Evolutionary conservation across 257 asterid genomes (phyloP).

Genomic region (Cordia subcordata): DNA sequence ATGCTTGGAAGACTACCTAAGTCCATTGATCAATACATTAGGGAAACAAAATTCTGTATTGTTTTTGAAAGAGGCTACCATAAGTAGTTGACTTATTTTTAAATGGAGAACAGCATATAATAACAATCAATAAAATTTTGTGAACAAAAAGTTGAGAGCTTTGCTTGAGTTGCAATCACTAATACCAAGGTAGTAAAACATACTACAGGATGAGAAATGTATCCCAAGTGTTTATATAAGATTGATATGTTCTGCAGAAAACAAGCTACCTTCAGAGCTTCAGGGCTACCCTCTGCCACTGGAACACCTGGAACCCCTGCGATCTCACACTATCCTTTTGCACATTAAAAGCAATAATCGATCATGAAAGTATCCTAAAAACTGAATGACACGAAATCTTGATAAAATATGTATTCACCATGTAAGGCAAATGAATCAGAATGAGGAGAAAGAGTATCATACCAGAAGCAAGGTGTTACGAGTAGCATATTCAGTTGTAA

Average conservation of each 20-base stretch:
- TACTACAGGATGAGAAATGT: too few relatives aligned
- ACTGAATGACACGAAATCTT: conserved; percentile 6
- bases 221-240: background rate
- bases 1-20: too few relatives aligned
- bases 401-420: conserved; percentile 3
- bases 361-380: conserved; percentile 39
- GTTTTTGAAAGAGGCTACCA: too few relatives aligned
- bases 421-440: conserved; percentile 6
- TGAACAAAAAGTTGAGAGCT: too few relatives aligned
- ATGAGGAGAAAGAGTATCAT: conserved; percentile 22
- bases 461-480: conserved; percentile 90
- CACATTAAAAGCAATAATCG: conserved; percentile 36
- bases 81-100: too few relatives aligned
- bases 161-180: too few relatives aligned
- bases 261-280: conserved; percentile 75
- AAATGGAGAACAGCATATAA: too few relatives aligned
- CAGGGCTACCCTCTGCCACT: conserved; percentile 83
- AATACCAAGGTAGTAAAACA: too few relatives aligned
- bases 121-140: too few relatives aligned
- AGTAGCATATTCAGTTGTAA: conserved; percentile 71
- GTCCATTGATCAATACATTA: too few relatives aligned
- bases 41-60: too few relatives aligned
- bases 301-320: conserved; percentile 90
- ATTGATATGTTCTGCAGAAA: background rate
- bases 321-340: conserved; percentile 99